Conservation (phyloP, 1,139 yeast species). For the Meyerozyma athensensis region DNA sequence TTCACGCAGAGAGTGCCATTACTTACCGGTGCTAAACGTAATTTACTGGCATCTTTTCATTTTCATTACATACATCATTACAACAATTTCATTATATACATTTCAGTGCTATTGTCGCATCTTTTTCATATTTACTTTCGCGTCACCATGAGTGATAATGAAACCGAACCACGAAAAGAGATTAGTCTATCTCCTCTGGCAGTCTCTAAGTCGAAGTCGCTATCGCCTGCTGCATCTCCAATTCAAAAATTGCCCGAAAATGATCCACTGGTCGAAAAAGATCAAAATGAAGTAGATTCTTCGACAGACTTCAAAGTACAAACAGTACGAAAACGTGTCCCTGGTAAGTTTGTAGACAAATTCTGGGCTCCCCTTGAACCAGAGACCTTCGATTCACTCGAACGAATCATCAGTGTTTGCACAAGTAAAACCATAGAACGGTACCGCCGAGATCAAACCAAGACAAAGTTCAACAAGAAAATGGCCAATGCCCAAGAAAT, state of each 20-base stretch:
- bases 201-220: too few relatives aligned
- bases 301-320: conserved; percentile 10
- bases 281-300: not conserved
- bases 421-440: conserved; percentile 28
- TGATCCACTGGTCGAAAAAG: not conserved
- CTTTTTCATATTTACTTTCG: too few relatives aligned
- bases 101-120: too few relatives aligned
- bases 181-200: too few relatives aligned
- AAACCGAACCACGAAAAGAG: too few relatives aligned
- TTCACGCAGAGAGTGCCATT: too few relatives aligned
- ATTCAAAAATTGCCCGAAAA: not conserved
- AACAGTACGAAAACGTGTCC: conserved; percentile 18
- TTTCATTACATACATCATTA: too few relatives aligned
- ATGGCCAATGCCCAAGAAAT: conserved; percentile 25
- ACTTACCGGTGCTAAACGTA: too few relatives aligned
- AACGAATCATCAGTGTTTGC: conserved; percentile 27
- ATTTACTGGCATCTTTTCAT: too few relatives aligned
- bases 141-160: too few relatives aligned
- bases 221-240: not conserved
- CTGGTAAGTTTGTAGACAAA: conserved; percentile 29
- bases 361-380: conserved; percentile 32
- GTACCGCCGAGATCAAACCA: conserved; percentile 13
- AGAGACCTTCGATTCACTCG: conserved; percentile 19
- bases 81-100: too few relatives aligned
- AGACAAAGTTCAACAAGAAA: conserved; percentile 13